These are phyloP conservation scores for Aureobasidium sp. DNA, from an alignment of 2,329 filamentous ascomycete species.

Conservation along the genomic window DNA sequence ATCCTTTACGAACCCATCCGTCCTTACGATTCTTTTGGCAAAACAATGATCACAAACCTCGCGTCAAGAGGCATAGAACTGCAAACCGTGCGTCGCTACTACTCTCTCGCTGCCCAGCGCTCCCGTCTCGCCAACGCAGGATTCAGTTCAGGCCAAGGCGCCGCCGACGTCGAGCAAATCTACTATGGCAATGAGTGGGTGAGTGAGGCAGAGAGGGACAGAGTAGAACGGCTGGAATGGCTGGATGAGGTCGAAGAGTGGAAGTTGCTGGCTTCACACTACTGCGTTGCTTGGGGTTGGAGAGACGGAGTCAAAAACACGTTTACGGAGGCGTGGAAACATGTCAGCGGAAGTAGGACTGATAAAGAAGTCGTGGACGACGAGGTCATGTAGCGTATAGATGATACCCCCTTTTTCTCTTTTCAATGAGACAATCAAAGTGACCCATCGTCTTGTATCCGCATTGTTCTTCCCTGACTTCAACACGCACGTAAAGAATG, in stretches of 20 bases:
- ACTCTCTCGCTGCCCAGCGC: conserved; percentile 59
- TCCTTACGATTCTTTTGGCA: conserved; percentile 77
- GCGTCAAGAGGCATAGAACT: conserved; percentile 73
- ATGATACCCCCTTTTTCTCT: no score
- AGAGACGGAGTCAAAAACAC: conserved; percentile 39
- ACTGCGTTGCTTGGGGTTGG: conserved; percentile 85
- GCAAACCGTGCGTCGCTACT: conserved; percentile 71
- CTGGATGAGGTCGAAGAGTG: conserved; percentile 95
- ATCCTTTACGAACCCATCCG: conserved; percentile 85
- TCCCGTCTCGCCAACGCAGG: conserved; percentile 58
- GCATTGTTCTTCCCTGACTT: background rate
- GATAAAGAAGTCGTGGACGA: conserved; percentile 15
- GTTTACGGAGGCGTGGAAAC: conserved; percentile 14
- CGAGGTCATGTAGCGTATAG: background rate
- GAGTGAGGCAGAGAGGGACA: conserved; percentile 59
- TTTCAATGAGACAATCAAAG: background rate
- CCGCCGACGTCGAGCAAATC: conserved; percentile 57
- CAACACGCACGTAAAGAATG: background rate
- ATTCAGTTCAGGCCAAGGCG: conserved; percentile 50
- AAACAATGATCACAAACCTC: conserved; percentile 87
- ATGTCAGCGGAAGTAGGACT: conserved; percentile 14
- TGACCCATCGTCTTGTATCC: background rate
- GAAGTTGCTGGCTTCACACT: conserved; percentile 77
- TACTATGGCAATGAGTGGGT: conserved; percentile 60
- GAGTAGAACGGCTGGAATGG: conserved; percentile 73